Conservation (phyloP, 805 yeast species). For the Cyberlindnera subsufficiens region DNA sequence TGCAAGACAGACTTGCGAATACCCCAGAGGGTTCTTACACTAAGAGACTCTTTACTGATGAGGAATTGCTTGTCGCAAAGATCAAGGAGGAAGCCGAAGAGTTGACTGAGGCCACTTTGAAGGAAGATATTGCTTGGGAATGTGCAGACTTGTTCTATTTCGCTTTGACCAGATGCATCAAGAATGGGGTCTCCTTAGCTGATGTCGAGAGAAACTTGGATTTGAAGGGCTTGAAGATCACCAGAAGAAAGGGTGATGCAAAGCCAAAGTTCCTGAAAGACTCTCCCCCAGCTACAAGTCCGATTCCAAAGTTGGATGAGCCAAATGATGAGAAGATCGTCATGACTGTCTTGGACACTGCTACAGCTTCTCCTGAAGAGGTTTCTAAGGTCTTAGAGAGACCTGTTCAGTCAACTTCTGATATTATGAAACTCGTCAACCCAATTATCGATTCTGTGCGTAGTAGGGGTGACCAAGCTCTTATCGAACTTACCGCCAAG, state of each 20-base stretch:
- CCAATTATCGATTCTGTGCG: conserved; percentile 84
- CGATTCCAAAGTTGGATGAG: conserved; percentile 9
- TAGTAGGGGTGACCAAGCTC: conserved; percentile 75
- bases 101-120: conserved; percentile 71
- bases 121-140: conserved; percentile 86
- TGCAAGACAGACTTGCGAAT: conserved; percentile 50
- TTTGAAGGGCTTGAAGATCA: conserved; percentile 75
- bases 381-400: conserved; percentile 67
- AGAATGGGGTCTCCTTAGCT: conserved; percentile 69
- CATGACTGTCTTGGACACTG: conserved; percentile 42
- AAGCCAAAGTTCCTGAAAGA: conserved; percentile 63
- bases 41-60: conserved; percentile 77
- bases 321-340: conserved; percentile 21
- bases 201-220: conserved; percentile 86
- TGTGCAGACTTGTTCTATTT: conserved; percentile 89
- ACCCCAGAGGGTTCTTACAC: conserved; percentile 97
- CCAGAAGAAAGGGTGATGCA: conserved; percentile 95
- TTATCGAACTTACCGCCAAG: conserved; percentile 83
- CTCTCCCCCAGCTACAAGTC: conserved; percentile 13
- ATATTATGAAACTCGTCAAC: conserved; percentile 85
- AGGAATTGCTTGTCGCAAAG: conserved; percentile 71
- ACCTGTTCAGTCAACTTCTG: conserved; percentile 93
- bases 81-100: conserved; percentile 96
- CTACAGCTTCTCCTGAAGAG: conserved; percentile 35
- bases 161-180: conserved; percentile 65